phyloP scores from a whole-genome alignment of 352 stramenopile species.

The Globisporangium megalacanthum region DNA sequence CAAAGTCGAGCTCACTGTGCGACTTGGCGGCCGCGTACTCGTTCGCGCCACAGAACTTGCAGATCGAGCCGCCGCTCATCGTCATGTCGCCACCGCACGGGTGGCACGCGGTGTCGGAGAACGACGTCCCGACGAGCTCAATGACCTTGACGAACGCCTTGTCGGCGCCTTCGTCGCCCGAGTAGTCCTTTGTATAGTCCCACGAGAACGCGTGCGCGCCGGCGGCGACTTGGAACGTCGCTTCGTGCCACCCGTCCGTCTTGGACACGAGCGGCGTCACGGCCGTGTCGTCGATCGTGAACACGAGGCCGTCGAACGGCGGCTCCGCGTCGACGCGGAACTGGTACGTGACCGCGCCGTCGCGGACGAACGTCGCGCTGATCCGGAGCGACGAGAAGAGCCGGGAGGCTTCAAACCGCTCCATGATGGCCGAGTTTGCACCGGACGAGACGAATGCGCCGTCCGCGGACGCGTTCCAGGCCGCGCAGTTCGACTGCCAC shows the following conservation, averaged over 20 bases:
- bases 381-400: slow-evolving; percentile 75
- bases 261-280: slow-evolving; percentile 48
- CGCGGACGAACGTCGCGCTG: slow-evolving; percentile 68
- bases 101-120: slow-evolving; percentile 65
- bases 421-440: slow-evolving; percentile 62
- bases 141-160: slow-evolving; percentile 73
- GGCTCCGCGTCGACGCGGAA: slow-evolving; percentile 68
- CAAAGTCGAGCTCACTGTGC: slow-evolving; percentile 71
- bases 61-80: slow-evolving; percentile 68
- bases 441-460: slow-evolving; percentile 62
- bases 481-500: slow-evolving; percentile 71
- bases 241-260: slow-evolving; percentile 68
- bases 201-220: slow-evolving; percentile 70
- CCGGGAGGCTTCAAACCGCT: slow-evolving; percentile 51
- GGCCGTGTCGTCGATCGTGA: slow-evolving; percentile 64
- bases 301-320: slow-evolving; percentile 72
- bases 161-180: slow-evolving; percentile 60
- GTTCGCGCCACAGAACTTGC: slow-evolving; percentile 71
- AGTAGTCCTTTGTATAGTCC: slow-evolving; percentile 81
- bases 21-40: slow-evolving; percentile 69
- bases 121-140: slow-evolving; percentile 77
- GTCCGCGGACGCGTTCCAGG: slow-evolving; percentile 52
- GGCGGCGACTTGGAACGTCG: slow-evolving; percentile 38
- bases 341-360: slow-evolving; percentile 72
- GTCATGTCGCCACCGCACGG: slow-evolving; percentile 75